Evolutionary conservation across 1,284 basidiomycete genomes (phyloP), one percentile per base, ranked within the genome.

Genomic region (Erythrobasidium hasegawianum): DNA sequence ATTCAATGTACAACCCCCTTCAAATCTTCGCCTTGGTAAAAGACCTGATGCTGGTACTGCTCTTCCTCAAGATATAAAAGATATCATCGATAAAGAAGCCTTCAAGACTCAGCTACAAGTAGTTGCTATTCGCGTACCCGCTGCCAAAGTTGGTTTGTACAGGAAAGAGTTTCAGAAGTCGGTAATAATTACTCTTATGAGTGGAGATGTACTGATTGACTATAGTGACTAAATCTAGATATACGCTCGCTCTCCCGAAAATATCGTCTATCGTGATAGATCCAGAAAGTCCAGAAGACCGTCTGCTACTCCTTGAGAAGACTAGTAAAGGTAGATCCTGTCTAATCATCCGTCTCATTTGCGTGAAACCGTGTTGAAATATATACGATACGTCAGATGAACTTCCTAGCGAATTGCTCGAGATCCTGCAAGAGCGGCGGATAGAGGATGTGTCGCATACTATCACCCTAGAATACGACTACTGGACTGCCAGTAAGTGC

Each of bases 401-500:
- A 49, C 56, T 65, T 33, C 43, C 55, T 41, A 7, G 22, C 14
- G 56, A 65, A 45, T 81, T 84, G 33, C 77, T 79, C 55, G 77
- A 81, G 5, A 84, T 85, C 72, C 76, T 94, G 59, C 77, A 81
- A 33, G 75, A 77, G 18, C 80, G 86, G 69, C 78, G 81, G 0
- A 81, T 80, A 26, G 82, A 83, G 13, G 73, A 90, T n/a, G 79
- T 83, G 11, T 77, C 79, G 10, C 83, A 89, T 73, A 79, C 77
- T 1, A 71, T 96, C 33, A 78, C 85, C 18, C 78, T 96, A 22
- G 82, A 84, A 67, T 96, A 96, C 75, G 82, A 88, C 73, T 87
- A 90, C 76, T 96, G 91, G 91, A 86, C 82, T 3, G 83, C 88
- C 61, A 86, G 91, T 90, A 71, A 62, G 80, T 72, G 5, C 39